Percentiles rank a stretch among this genome's conserved stretches.
Evolutionary conservation across 148 eudicot genomes (phyloP).

Genomic region (Suaeda aralocaspica): DNA sequence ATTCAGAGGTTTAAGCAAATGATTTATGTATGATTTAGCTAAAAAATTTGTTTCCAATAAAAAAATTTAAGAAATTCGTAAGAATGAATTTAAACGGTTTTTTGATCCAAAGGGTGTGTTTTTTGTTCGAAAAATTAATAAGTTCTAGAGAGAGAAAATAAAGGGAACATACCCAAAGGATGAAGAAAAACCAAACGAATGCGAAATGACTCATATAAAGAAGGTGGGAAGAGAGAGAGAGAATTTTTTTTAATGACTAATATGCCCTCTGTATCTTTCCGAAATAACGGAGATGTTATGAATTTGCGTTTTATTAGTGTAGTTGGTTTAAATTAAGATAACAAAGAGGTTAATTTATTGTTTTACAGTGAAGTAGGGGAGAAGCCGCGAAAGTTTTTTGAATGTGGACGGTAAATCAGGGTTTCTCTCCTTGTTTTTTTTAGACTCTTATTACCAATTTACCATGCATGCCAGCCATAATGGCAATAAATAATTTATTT

Average conservation of each 20-base stretch:
- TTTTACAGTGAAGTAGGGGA: not conserved
- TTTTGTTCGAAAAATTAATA: not conserved
- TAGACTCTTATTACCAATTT: no score
- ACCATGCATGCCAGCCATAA: no score
- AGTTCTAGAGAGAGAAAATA: constrained; percentile 15
- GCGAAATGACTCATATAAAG: constrained; percentile 19
- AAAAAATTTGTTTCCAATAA: not conserved
- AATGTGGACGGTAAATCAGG: constrained; percentile 22
- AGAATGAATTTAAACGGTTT: not conserved
- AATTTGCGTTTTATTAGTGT: not conserved
- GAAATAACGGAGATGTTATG: constrained; percentile 6
- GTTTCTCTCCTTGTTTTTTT: no score
- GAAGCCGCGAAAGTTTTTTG: constrained; percentile 15
- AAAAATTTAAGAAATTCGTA: not conserved
- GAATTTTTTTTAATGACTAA: constrained; percentile 16
- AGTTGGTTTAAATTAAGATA: no score
- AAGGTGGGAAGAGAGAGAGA: not conserved
- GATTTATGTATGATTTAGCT: not conserved
- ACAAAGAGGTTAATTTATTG: no score
- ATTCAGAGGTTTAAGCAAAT: not conserved
- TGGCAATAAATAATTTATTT: no score
- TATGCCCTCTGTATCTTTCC: constrained; percentile 14
- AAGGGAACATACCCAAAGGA: constrained; percentile 19
- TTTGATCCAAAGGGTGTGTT: constrained; percentile 28
- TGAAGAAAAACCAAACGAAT: constrained; percentile 2